Percentiles rank a stretch among this genome's conserved stretches.
Evolutionary conservation across 108 stramenopile genomes (phyloP).

Genomic region (Aurantiochytrium sp.): DNA sequence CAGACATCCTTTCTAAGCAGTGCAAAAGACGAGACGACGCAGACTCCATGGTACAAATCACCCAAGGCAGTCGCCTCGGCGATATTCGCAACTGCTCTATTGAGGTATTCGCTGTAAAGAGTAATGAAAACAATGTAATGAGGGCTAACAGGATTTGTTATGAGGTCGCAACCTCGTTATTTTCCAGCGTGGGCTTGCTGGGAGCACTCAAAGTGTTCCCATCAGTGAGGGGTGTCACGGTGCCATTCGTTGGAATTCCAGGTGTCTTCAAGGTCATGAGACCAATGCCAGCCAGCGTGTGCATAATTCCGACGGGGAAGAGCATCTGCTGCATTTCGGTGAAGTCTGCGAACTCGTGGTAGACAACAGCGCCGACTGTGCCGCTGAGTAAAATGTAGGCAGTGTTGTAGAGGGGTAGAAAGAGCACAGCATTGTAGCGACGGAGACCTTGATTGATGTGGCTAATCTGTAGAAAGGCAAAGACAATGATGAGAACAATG

Average conservation of each 20-base stretch:
- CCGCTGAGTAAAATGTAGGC: not conserved
- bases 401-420: not conserved
- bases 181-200: too few relatives aligned
- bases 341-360: not conserved
- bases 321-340: not conserved
- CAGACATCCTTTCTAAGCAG: too few relatives aligned
- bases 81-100: too few relatives aligned
- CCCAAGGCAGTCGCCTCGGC: too few relatives aligned
- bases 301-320: not conserved
- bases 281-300: not conserved
- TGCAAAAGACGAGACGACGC: too few relatives aligned
- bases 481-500: not conserved
- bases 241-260: not conserved
- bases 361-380: not conserved
- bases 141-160: too few relatives aligned
- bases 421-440: not conserved
- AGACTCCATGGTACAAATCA: too few relatives aligned
- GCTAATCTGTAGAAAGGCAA: not conserved
- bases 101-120: too few relatives aligned
- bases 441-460: slow-evolving; percentile 11
- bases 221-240: too few relatives aligned
- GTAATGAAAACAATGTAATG: too few relatives aligned
- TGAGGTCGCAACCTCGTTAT: too few relatives aligned
- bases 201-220: too few relatives aligned
- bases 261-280: not conserved